A percentile compares a stretch with the other conserved stretches of the same genome.
Conservation (phyloP, 1,139 yeast genomes). For the Suhomyces wounanorum region DNA sequence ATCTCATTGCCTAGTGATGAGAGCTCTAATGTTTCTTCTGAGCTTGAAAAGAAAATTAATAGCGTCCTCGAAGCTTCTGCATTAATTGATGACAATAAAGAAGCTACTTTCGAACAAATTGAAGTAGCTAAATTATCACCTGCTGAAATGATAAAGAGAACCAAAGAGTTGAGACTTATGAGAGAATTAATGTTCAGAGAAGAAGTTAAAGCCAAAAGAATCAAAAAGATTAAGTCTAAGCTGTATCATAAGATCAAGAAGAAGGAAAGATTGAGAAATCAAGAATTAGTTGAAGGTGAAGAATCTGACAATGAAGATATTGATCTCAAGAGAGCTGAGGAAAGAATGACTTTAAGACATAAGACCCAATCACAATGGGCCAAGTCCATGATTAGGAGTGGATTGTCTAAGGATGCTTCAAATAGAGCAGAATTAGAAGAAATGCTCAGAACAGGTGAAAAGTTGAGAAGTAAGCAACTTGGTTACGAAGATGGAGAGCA, state of each 20-base stretch:
- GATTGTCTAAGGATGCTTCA: constrained; percentile 81
- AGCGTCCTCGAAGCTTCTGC: constrained; percentile 64
- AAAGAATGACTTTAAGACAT: constrained; percentile 89
- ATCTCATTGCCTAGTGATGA: constrained; percentile 33
- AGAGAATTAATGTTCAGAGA: constrained; percentile 96
- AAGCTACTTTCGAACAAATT: constrained; percentile 82
- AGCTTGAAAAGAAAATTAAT: constrained; percentile 68
- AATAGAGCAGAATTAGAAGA: constrained; percentile 90
- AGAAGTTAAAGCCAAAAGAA: constrained; percentile 84
- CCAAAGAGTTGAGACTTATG: constrained; percentile 85
- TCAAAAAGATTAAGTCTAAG: constrained; percentile 93
- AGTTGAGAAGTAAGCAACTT: constrained; percentile 68
- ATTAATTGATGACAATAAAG: constrained; percentile 69
- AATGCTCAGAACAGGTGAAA: constrained; percentile 87
- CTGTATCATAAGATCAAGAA: constrained; percentile 83
- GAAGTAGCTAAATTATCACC: constrained; percentile 80
- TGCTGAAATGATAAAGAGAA: constrained; percentile 76
- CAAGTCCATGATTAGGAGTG: constrained; percentile 83
- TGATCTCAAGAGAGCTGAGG: constrained; percentile 76
- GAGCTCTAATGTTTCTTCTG: constrained; percentile 47
- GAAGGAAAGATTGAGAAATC: constrained; percentile 74
- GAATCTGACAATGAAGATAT: constrained; percentile 63
- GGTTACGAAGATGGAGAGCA: constrained; percentile 64
- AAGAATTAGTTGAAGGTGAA: constrained; percentile 66
- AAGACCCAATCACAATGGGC: constrained; percentile 93